A percentile compares a stretch with the other conserved stretches of the same genome.
Conservation (phyloP, 73 alveolate species). For the Tetrahymena thermophila region DNA sequence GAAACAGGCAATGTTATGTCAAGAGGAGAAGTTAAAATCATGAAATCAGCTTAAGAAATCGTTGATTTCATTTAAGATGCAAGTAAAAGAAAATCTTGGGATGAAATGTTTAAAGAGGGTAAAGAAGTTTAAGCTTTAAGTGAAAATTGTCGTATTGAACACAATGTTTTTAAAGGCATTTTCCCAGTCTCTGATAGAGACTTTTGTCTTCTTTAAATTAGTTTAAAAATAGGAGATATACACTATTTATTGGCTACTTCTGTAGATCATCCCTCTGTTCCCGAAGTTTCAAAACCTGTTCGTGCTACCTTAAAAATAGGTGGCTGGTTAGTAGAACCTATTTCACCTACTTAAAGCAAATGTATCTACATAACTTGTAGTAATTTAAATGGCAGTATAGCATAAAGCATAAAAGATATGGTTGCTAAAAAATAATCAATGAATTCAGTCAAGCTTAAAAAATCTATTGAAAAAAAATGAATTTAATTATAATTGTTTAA, state of each 20-base stretch:
- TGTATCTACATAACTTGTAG: neutral
- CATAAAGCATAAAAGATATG: neutral
- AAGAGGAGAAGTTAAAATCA: neutral
- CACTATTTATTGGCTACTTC: neutral
- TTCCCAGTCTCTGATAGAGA: neutral
- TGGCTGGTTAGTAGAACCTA: neutral
- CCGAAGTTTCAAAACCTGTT: neutral
- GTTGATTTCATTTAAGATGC: neutral
- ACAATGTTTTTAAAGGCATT: neutral
- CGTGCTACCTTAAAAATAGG: neutral
- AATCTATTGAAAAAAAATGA: neutral
- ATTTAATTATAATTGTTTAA: neutral
- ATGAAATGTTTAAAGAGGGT: neutral
- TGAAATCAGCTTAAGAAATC: neutral
- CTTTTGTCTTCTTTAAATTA: neutral
- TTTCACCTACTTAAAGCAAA: neutral
- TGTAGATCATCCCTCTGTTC: neutral
- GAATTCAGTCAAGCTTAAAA: neutral
- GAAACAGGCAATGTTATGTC: neutral
- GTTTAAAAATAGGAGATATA: neutral
- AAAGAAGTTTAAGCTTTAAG: neutral
- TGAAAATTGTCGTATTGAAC: neutral
- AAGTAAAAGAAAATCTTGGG: neutral
- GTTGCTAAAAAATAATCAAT: neutral
- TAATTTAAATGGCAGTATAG: neutral